phyloP scores from a whole-genome alignment of 1,284 basidiomycete genomes.

The Melanopsichium pennsylvanicum region DNA sequence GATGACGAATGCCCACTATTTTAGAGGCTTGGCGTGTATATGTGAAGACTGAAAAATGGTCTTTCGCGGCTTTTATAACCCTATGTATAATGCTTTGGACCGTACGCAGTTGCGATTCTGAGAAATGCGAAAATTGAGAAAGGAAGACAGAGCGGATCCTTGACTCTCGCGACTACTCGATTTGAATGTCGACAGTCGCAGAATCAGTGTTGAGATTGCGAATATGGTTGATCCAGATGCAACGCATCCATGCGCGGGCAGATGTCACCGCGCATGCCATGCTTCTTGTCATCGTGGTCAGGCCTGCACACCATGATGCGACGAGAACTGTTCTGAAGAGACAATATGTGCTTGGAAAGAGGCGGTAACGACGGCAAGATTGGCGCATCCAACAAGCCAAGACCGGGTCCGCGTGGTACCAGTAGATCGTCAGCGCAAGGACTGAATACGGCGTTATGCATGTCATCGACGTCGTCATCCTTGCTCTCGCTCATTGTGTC shows the following conservation, averaged over 20 bases:
- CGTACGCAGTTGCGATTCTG: too few species aligned
- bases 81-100: neutral
- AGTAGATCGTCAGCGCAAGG: constrained; percentile 38
- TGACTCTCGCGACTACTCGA: too few species aligned
- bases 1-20: constrained; percentile 3
- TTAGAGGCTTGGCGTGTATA: constrained; percentile 14
- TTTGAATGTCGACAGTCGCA: too few species aligned
- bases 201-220: neutral
- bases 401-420: neutral
- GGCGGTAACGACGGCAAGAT: constrained; percentile 15
- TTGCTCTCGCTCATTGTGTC: constrained; percentile 1
- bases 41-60: constrained; percentile 1
- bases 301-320: constrained; percentile 6
- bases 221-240: constrained; percentile 6
- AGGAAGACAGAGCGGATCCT: too few species aligned
- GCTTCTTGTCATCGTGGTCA: neutral
- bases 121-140: too few species aligned
- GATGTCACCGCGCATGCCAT: constrained; percentile 7
- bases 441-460: constrained; percentile 25
- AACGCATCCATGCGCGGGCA: constrained; percentile 14
- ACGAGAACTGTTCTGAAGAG: constrained; percentile 26
- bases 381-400: constrained; percentile 8
- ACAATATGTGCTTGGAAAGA: constrained; percentile 2
- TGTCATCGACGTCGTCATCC: constrained; percentile 7
- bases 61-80: constrained; percentile 10